Evolutionary conservation across 2,329 filamentous ascomycete genomes (phyloP).

Genomic region (Emergomyces orientalis): DNA sequence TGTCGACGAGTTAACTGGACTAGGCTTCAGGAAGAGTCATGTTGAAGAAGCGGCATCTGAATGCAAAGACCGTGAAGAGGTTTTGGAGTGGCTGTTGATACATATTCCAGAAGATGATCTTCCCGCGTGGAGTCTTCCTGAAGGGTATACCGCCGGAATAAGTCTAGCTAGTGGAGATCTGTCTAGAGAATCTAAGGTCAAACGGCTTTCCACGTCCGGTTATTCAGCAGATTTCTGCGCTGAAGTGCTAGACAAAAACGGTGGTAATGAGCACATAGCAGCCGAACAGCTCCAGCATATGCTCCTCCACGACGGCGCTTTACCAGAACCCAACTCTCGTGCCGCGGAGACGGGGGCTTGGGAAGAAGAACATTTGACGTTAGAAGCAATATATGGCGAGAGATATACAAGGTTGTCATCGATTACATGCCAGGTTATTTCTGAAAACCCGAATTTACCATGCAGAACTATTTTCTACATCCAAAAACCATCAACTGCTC

Average conservation of each 20-base stretch:
- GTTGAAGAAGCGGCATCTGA: slow-evolving; percentile 76
- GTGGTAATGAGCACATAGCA: slow-evolving; percentile 64
- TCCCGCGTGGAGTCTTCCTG: slow-evolving; percentile 84
- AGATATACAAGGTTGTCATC: slow-evolving; percentile 53
- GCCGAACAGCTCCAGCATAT: slow-evolving; percentile 70
- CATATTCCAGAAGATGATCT: slow-evolving; percentile 96
- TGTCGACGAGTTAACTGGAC: slow-evolving; percentile 61
- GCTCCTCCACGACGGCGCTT: slow-evolving; percentile 44
- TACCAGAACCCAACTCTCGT: slow-evolving; percentile 13
- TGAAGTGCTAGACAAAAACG: slow-evolving; percentile 60
- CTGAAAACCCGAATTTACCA: slow-evolving; percentile 44
- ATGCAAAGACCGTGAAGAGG: slow-evolving; percentile 86
- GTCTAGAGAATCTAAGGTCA: slow-evolving; percentile 70
- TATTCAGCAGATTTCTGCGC: slow-evolving; percentile 80
- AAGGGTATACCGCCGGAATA: slow-evolving; percentile 83
- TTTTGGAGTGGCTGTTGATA: slow-evolving; percentile 89
- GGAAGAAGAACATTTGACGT: slow-evolving; percentile 73
- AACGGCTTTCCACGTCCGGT: slow-evolving; percentile 69
- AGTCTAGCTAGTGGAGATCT: slow-evolving; percentile 75
- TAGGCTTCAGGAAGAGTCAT: slow-evolving; percentile 84
- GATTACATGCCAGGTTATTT: slow-evolving; percentile 59
- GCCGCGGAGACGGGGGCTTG: slow-evolving; percentile 52
- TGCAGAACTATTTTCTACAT: slow-evolving; percentile 52
- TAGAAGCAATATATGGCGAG: slow-evolving; percentile 80
- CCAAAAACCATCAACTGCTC: slow-evolving; percentile 51